Conservation (phyloP, 148 eudicot species). For the Fallopia convolvulus region DNA sequence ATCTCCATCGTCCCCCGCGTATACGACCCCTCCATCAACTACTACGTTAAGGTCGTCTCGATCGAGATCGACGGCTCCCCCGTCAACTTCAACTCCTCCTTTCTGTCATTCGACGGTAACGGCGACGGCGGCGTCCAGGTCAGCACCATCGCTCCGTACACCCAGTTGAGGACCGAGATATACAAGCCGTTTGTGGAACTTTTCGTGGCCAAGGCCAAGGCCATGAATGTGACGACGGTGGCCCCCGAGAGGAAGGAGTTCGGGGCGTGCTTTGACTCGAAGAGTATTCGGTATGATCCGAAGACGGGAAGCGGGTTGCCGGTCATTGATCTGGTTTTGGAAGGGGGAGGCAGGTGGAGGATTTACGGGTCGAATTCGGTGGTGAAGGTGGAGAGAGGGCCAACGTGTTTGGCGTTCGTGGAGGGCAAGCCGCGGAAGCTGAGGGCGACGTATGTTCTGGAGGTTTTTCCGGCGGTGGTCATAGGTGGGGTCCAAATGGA, state of each 20-base stretch:
- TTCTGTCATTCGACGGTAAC: slow-evolving; percentile 13
- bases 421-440: slow-evolving; percentile 20
- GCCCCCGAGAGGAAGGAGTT: slow-evolving; percentile 14
- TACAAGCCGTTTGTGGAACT: slow-evolving; percentile 16
- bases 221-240: slow-evolving; percentile 9
- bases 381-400: slow-evolving; percentile 23
- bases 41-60: slow-evolving; percentile 18
- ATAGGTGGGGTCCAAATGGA: slow-evolving; percentile 5
- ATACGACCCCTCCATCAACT: slow-evolving; percentile 16
- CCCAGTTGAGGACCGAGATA: slow-evolving; percentile 16
- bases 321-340: slow-evolving; percentile 15
- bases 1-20: background rate
- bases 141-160: slow-evolving; percentile 21
- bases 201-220: slow-evolving; percentile 6
- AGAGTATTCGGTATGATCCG: slow-evolving; percentile 4
- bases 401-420: slow-evolving; percentile 39
- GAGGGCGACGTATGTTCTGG: background rate
- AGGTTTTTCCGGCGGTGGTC: slow-evolving; percentile 26
- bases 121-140: slow-evolving; percentile 23
- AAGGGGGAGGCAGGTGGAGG: slow-evolving; percentile 32
- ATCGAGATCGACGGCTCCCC: slow-evolving; percentile 10
- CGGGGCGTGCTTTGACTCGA: slow-evolving; percentile 20
- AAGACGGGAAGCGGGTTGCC: slow-evolving; percentile 16
- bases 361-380: slow-evolving; percentile 39
- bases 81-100: slow-evolving; percentile 15